Percentiles rank a stretch among this genome's conserved stretches.
Evolutionary conservation across 1,284 basidiomycete genomes (phyloP).

Genomic region (Cryptococcus deneoformans): DNA sequence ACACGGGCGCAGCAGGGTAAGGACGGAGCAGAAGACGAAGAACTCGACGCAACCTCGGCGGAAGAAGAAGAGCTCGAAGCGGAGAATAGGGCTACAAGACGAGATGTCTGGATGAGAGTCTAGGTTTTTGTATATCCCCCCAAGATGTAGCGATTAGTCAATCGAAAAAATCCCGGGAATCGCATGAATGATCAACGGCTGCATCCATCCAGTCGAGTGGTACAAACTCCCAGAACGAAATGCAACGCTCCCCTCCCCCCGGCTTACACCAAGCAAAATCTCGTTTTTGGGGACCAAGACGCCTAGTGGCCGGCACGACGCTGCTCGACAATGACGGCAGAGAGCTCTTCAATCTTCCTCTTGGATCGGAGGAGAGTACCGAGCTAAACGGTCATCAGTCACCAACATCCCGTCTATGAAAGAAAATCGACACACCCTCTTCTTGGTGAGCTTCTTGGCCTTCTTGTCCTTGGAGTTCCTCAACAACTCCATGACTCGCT

Average conservation of each 20-base stretch:
- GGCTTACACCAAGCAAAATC: neutral
- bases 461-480: constrained; percentile 99
- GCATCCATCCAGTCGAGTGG: no score
- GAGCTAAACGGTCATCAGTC: constrained; percentile 57
- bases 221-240: constrained; percentile 9
- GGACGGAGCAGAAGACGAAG: constrained; percentile 38
- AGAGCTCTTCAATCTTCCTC: constrained; percentile 94
- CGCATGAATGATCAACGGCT: no score
- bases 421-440: constrained; percentile 67
- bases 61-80: constrained; percentile 11
- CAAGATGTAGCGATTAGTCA: no score
- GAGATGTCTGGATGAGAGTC: constrained; percentile 29
- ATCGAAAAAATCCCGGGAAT: no score
- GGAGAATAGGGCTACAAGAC: constrained; percentile 19
- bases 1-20: constrained; percentile 29
- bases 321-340: constrained; percentile 73
- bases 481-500: constrained; percentile 97
- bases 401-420: neutral
- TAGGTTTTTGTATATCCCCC: neutral
- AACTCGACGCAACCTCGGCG: constrained; percentile 22
- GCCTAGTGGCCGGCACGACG: constrained; percentile 50
- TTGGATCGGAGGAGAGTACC: constrained; percentile 89
- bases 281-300: neutral
- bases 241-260: neutral
- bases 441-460: constrained; percentile 96